These are phyloP conservation scores for Pseudozyma tsukubaensis DNA, from an alignment of 1,284 basidiomycete genomes.

Conservation along the genomic window DNA sequence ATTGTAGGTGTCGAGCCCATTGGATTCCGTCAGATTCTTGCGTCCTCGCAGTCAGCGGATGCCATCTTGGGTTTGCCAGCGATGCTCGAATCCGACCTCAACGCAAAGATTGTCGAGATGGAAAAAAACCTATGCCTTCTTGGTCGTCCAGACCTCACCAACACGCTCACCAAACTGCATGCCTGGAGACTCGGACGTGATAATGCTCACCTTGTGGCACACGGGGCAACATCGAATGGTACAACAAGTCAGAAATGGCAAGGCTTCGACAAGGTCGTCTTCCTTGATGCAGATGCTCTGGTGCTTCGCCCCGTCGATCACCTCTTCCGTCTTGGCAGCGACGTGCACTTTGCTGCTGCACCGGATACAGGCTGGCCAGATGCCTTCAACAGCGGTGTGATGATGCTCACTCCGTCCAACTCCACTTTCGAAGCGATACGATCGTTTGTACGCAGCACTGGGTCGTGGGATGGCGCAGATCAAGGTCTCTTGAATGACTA, in stretches of 20 bases:
- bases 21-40: slow-evolving; percentile 50
- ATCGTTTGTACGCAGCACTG: slow-evolving; percentile 78
- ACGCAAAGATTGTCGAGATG: slow-evolving; percentile 68
- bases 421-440: slow-evolving; percentile 83
- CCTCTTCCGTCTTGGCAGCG: slow-evolving; percentile 48
- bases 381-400: slow-evolving; percentile 95
- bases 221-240: slow-evolving; percentile 9
- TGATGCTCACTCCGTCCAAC: slow-evolving; percentile 84
- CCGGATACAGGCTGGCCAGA: slow-evolving; percentile 99
- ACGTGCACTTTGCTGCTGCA: slow-evolving; percentile 77
- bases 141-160: slow-evolving; percentile 92
- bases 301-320: slow-evolving; percentile 73
- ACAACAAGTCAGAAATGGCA: slow-evolving; percentile 65
- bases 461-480: slow-evolving; percentile 96
- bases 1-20: slow-evolving; percentile 83
- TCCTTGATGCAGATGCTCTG: slow-evolving; percentile 94
- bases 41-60: slow-evolving; percentile 13
- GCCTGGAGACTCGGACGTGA: slow-evolving; percentile 79
- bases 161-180: slow-evolving; percentile 89
- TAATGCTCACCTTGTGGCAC: slow-evolving; percentile 22
- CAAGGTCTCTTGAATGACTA: slow-evolving; percentile 96
- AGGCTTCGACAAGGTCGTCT: slow-evolving; percentile 87
- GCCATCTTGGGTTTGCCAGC: background rate
- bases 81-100: slow-evolving; percentile 32
- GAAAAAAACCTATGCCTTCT: slow-evolving; percentile 79